Base-by-base conservation (phyloP, 1,284 basidiomycete genomes). In the Malassezia furfur region DNA sequence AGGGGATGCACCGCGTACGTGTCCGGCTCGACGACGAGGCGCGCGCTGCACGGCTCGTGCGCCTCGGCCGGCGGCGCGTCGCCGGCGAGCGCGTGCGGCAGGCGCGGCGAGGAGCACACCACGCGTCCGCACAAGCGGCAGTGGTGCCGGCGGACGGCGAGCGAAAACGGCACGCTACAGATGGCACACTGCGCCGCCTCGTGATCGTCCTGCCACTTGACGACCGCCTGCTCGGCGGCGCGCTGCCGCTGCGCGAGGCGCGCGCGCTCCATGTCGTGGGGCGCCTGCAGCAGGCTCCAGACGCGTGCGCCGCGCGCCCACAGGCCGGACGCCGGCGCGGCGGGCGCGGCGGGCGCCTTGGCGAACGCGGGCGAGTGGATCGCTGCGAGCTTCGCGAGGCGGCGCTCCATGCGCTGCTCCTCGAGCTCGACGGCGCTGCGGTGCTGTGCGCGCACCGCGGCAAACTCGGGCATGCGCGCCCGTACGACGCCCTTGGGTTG, bases 91-190 rank as follows among this genome's bases (percentile, higher is more conserved):
- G 57, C 57, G 45, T 45, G 31, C 7, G 67, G n/a, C 40, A 75
- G 88, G 1, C 85, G 80, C 0, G 91, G 90, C 2, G 94, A 80
- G 0, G 91, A 87, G 70, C 93, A 98, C 3, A 96, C 84, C 43
- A 96, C 87, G 38, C 85, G 81, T 0, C 93, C 93, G 65, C 93
- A 98, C 6, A 96, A 78, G 9, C 94, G 84, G 75, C 93, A 98
- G 72, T 98, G 93, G 66, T 98, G 93, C 77, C 94, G 94, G 15
- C 93, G 84, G 59, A 90, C 93, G 0, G 88, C 87, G 1, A 98
- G 77, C 1, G 87, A 84, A 72, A 98, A 98, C 0, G 84, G 81
- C 0, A 87, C 81, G 32, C 85, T 86, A 82, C 93, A 98, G 60
- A 91, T 79, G 1, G 87, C 85, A 77, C 91, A 96, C 52, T 83